Conservation (phyloP, 768 basidiomycete species). For the Rhodotorula babjevae region DNA sequence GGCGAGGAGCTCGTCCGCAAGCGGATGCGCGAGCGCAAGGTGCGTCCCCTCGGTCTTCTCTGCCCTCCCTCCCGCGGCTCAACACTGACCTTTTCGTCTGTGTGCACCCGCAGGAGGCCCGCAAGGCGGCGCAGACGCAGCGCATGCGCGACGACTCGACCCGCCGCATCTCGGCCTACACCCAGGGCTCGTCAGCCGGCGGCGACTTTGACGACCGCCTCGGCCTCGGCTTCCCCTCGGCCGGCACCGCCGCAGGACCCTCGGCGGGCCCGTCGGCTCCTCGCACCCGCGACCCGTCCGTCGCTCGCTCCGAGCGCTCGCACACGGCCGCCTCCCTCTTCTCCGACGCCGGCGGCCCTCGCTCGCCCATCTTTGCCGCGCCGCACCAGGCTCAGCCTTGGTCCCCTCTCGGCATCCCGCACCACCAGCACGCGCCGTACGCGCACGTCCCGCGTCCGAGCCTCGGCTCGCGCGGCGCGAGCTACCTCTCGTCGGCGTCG, state of each 20-base stretch:
- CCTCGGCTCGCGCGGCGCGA: slow-evolving; percentile 13
- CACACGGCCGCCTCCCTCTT: slow-evolving; percentile 14
- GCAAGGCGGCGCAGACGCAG: slow-evolving; percentile 29
- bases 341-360: not conserved
- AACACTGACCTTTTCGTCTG: no score
- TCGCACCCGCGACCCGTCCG: slow-evolving; percentile 13
- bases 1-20: slow-evolving; percentile 50
- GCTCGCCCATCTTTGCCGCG: not conserved
- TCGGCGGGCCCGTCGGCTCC: not conserved
- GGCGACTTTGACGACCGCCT: not conserved
- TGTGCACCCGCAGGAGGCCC: slow-evolving; percentile 20
- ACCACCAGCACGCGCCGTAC: not conserved
- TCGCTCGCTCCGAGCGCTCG: slow-evolving; percentile 12
- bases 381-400: not conserved
- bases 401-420: slow-evolving; percentile 7
- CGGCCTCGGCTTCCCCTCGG: slow-evolving; percentile 14
- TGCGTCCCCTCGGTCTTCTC: not conserved
- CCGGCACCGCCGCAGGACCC: not conserved
- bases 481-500: slow-evolving; percentile 20
- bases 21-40: slow-evolving; percentile 47
- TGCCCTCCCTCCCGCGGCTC: no score
- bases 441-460: slow-evolving; percentile 2
- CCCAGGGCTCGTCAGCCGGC: not conserved
- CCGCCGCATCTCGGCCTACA: slow-evolving; percentile 7
- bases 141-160: slow-evolving; percentile 9